phyloP scores from a whole-genome alignment of 805 yeast genomes.

The Debaryomyces tyrocola region DNA sequence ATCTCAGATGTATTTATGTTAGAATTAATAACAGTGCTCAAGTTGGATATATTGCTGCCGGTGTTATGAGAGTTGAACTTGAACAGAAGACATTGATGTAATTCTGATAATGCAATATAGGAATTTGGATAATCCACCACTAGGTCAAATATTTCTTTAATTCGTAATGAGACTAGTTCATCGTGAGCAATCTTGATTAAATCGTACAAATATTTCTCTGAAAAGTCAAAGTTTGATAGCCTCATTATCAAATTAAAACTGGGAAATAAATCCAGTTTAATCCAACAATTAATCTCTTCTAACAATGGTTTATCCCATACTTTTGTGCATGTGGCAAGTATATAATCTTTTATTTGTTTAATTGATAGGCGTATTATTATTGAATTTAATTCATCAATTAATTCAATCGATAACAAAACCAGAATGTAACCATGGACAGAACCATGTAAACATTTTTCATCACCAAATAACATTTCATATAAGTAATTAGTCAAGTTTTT shows the following conservation, averaged over 20 bases:
- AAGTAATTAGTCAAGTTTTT: slow-evolving; percentile 5
- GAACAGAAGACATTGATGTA: slow-evolving; percentile 50
- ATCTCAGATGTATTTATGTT: neutral
- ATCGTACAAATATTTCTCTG: slow-evolving; percentile 20
- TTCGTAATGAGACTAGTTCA: slow-evolving; percentile 48
- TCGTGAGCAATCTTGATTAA: slow-evolving; percentile 38
- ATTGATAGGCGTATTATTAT: slow-evolving; percentile 39
- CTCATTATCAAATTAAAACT: slow-evolving; percentile 23
- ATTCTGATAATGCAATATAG: slow-evolving; percentile 53
- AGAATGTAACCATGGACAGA: slow-evolving; percentile 17
- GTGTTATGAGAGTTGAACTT: slow-evolving; percentile 8
- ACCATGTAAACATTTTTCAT: neutral
- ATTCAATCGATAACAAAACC: slow-evolving; percentile 18
- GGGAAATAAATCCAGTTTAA: slow-evolving; percentile 39
- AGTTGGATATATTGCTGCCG: neutral
- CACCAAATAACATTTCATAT: slow-evolving; percentile 3
- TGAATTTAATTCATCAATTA: slow-evolving; percentile 22
- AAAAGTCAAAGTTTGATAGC: slow-evolving; percentile 9
- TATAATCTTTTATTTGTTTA: slow-evolving; percentile 30
- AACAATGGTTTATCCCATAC: slow-evolving; percentile 43
- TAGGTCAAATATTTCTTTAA: slow-evolving; percentile 58
- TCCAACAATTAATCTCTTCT: slow-evolving; percentile 34
- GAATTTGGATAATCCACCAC: slow-evolving; percentile 55
- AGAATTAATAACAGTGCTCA: neutral
- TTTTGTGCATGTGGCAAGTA: slow-evolving; percentile 26